phyloP scores from a whole-genome alignment of 305 asterid genomes.

The Solanum aculeatissimum region DNA sequence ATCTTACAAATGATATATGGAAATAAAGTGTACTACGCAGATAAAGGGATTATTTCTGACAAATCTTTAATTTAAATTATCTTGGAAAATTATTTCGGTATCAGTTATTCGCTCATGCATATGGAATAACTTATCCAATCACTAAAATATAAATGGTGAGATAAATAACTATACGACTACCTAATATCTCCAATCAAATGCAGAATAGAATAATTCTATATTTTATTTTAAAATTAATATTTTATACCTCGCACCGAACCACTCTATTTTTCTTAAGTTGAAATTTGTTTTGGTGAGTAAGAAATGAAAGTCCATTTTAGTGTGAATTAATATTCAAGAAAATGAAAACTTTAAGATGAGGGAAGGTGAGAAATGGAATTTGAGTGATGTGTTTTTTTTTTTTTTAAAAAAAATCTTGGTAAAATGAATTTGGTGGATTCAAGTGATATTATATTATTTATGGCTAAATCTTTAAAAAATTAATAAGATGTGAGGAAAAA shows the following conservation, averaged over 20 bases:
- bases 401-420: background rate
- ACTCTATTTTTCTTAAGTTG: background rate
- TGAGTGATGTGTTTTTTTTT: background rate
- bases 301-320: background rate
- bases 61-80: too few species aligned
- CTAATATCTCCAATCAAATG: too few species aligned
- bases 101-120: too few species aligned
- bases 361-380: background rate
- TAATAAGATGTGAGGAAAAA: background rate
- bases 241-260: too few species aligned
- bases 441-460: background rate
- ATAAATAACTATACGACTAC: too few species aligned
- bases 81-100: too few species aligned
- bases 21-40: background rate
- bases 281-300: background rate
- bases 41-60: rapidly evolving
- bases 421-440: background rate
- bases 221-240: too few species aligned
- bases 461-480: background rate
- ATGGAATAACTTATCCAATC: too few species aligned
- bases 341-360: background rate
- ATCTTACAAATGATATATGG: background rate
- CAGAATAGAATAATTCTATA: too few species aligned
- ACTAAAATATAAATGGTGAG: too few species aligned
- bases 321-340: background rate